Base-by-base conservation (phyloP, 257 asterid genomes). In the Solanum ossicruentum region DNA sequence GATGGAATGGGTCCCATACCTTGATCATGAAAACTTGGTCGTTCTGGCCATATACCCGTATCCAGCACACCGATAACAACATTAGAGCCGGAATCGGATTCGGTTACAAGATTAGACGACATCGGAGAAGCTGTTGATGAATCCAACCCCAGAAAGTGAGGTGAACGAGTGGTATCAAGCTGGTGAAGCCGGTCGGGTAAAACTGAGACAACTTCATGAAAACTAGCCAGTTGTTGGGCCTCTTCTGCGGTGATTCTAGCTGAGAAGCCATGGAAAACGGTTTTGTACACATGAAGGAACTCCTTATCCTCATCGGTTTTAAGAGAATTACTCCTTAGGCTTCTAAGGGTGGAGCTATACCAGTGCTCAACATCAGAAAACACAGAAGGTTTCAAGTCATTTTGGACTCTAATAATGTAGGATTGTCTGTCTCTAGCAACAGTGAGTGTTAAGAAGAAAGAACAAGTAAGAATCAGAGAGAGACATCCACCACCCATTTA, bases 41-140 rank as follows among this genome's bases (percentile, higher is more conserved):
- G 89, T 69, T 95, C 98, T 0, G 99, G 97, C 91, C 92, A 91
- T 47, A 95, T 94, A 8, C 99, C 98, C 3, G 98, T 95, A 65
- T 95, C 99, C 6, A 95, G 47, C 1, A 95, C 72, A 13, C 99
- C 99, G 21, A 95, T 91, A 11, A 95, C 69, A 1, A 93, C 94
- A 36, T 91, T 92, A 9, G 97, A 88, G 11, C 98, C 99, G 0
- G 91, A 91, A 47, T 94, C 93, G 1, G 98, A 94, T 84, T 94
- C 97, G 0, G 89, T 66, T 39, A 91, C 21, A 52, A 95, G 87
- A n/a, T 89, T 87, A 3, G 85, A 45, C 5, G 85, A 41, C 7
- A 92, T 94, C 1, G 57, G 43, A 52, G 41, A 23, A 2, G 57
- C 61, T 15, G 52, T 21, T 2, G 86, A 57, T 1, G 86, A 60